phyloP scores from a whole-genome alignment of 306 rosid species.

The Glycine soja region DNA sequence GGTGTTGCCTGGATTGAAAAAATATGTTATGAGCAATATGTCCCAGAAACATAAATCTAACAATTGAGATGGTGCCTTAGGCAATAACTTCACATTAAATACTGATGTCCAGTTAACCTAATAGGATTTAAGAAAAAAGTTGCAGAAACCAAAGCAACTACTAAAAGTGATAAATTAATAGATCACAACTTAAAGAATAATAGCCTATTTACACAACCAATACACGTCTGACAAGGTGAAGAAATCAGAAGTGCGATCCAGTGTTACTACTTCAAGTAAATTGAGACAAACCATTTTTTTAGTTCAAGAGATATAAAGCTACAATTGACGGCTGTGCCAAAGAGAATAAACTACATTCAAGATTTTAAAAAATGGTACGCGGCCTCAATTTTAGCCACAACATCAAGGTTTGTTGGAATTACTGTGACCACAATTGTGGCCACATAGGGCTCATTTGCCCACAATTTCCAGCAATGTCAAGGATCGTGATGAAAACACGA shows the following conservation, averaged over 20 bases:
- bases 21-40: slow-evolving; percentile 24
- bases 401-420: background rate
- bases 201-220: background rate
- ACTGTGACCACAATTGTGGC: no score
- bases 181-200: background rate
- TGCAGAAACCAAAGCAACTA: background rate
- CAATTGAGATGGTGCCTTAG: background rate
- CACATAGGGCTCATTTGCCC: no score
- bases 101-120: background rate
- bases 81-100: background rate
- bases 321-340: background rate
- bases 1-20: slow-evolving; percentile 76
- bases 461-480: no score
- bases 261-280: background rate
- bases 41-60: slow-evolving; percentile 23
- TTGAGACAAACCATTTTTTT: no score
- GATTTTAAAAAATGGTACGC: background rate
- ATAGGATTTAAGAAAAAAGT: background rate
- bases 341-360: background rate
- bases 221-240: slow-evolving; percentile 3
- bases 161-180: background rate
- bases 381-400: background rate
- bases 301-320: no score
- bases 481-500: no score
- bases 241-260: slow-evolving; percentile 9